Percentiles rank a stretch among this genome's conserved stretches.
These are phyloP conservation scores for Cinchona pubescens DNA, from an alignment of 257 asterid genomes.

Conservation along the genomic window DNA sequence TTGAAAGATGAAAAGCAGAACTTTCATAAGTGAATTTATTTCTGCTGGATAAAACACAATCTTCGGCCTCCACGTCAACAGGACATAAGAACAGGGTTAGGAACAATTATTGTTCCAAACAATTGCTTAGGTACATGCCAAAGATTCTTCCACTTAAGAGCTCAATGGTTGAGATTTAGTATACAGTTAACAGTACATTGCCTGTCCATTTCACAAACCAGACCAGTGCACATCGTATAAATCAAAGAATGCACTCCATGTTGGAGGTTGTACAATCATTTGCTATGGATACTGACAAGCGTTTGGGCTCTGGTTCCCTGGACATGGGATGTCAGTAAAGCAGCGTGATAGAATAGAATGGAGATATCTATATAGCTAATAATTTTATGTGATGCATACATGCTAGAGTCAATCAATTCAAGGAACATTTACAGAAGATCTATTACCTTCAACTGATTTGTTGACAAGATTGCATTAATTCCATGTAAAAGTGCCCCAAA, in stretches of 20 bases:
- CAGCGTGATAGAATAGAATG: background rate
- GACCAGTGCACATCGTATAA: background rate
- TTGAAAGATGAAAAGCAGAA: background rate
- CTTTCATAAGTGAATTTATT: background rate
- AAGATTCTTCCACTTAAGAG: background rate
- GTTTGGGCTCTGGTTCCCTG: too few species aligned
- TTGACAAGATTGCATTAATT: slow-evolving; percentile 74
- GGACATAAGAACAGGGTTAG: background rate
- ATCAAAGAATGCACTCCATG: background rate
- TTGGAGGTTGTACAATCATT: background rate
- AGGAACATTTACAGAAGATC: background rate
- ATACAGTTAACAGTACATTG: too few species aligned
- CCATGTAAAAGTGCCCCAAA: slow-evolving; percentile 99
- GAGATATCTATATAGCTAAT: too few species aligned
- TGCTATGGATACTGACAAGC: background rate
- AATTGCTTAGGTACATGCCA: background rate
- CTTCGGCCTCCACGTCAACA: background rate
- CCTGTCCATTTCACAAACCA: background rate
- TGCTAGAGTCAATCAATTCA: background rate
- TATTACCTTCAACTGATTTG: slow-evolving; percentile 92
- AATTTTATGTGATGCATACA: slow-evolving; percentile 8
- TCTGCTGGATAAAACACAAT: background rate
- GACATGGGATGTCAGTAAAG: background rate
- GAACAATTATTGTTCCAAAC: background rate
- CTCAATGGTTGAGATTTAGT: background rate